Evolutionary conservation across 768 basidiomycete species (phyloP), one percentile per base, ranked within the genome.

Genomic region (Kockovaella imperatae): DNA sequence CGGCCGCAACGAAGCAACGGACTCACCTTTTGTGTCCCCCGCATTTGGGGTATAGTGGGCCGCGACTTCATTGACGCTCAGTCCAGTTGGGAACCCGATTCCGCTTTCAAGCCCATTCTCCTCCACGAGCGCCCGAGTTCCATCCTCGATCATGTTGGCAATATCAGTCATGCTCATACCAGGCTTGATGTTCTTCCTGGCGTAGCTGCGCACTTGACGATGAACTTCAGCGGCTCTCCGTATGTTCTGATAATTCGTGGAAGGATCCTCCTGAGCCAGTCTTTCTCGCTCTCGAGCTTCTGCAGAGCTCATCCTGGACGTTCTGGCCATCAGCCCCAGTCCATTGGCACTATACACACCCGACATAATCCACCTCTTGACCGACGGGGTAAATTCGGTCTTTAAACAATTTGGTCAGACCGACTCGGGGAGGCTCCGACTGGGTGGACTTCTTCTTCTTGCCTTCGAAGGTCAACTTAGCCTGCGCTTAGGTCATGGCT

Each of bases 21-120:
- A 74, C 81, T 52, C 59, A 90, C 89, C 78, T 47, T 69, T 79
- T 2, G 80, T 89, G 71, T 93, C 90, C 29, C 88, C 87, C 4
- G 90, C 82, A 69, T 99, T 99, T 8, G 93, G 93, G 4, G 86
- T 83, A 69, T 87, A 99, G 73, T 99, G 95, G 14, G 95, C 95
- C 0, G 95, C 95, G 56, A 88, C 89, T 63, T 95, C 76, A 69
- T 99, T 99, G 57, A 89, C 71, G 72, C 83, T 91, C 55, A 97
- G 74, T 30, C 95, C 95, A 7, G 93, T 97, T 24, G 95, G 95
- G 74, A 99, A 99, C 1, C 90, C 95, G 54, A 99, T 77, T 2
- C 95, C 95, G 32, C 80, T 74, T 18, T 68, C 64, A 21, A 65
- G 50, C 0, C 87, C 89, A 55, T 83, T 80, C 73, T 86, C 91